Evolutionary conservation across 2,329 filamentous ascomycete genomes (phyloP), one percentile per base, ranked within the genome.

Genomic region (Raffaelea arxii): DNA sequence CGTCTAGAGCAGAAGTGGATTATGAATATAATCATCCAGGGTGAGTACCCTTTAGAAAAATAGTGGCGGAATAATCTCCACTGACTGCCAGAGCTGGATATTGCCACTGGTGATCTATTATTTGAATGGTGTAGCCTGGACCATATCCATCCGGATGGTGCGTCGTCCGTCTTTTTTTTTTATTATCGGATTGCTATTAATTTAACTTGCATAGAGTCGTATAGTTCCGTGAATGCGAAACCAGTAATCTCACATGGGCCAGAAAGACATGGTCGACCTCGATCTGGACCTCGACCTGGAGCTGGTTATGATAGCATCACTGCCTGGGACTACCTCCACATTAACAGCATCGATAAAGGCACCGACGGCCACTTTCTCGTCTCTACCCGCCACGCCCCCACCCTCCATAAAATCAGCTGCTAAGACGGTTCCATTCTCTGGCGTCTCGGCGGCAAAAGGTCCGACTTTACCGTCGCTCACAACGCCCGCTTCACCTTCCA

Each of bases 121-220:
- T 80, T 80, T 50, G 75, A 80, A 53, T 80, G 76, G 77, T 67
- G 66, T 22, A 73, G 70, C 52, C 59, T 78, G 9, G 73, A 78
- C 48, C 72, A 39, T 21, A 9, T 39, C 6, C 10, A 39, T 39
- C 32, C 32, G 16, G 32, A 36, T 36, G 32, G 32, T n/a, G 16
- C 16, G 32, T n/a, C 14, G 32, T 12, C 16, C 32, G 5, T n/a
- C 7, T n/a, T 36, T n/a, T 30, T 30, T 30, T 30, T 30, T 30
- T 30, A 9, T 30, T 30, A 9, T 30, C 16, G 9, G 9, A 9
- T 30, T 30, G 9, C 27, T 30, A 9, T 30, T 30, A 9, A 9
- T 30, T 30, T 30, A 36, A 12, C 7, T 12, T 10, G 16, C 6
- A 16, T 18, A 36, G 32, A 36, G 32, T n/a, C 32, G 16, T 36